Evolutionary conservation across 2,329 filamentous ascomycete genomes (phyloP), one percentile per base, ranked within the genome.

Genomic region (Talaromyces sp.): DNA sequence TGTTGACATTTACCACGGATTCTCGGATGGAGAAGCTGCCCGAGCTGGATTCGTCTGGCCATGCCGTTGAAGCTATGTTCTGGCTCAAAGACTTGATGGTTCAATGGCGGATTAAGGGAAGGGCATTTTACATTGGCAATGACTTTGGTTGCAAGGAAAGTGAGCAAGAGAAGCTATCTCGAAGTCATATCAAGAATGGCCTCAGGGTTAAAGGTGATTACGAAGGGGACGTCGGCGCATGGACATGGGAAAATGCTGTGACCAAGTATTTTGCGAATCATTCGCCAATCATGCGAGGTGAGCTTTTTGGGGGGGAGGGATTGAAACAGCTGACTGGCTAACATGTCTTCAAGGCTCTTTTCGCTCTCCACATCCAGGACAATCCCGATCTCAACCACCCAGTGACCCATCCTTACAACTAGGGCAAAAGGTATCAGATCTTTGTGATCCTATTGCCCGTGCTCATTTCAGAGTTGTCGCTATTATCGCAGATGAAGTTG

Each of bases 231-330:
- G 13, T 40, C 1, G 41, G 68, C 14, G 73, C 77, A 1, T 96
- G 91, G 90, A 88, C 83, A 61, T 97, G 91, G 87, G 76, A 77
- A 42, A 87, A 79, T 57, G 91, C 96, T 74, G 72, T 97, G 33
- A 91, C 89, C 46, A 89, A 84, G 44, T 90, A 94, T 70, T 97
- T 97, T 82, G 93, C 91, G 17, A 97, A 97, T 71, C 75, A 94
- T 63, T 87, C 84, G 61, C 93, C 93, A 6, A 77, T 79, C 1
- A 91, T 96, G 86, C 82, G 92, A 76, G 84, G 84, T 84, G 69
- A 46, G 22, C 39, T 24, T 14, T 27, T 29, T 16, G 17, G 10
- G 30, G 3, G 41, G 56, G 3, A 17, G 29, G 14, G n/a, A n/a
- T n/a, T n/a, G n/a, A n/a, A n/a, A n/a, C n/a, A n/a, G n/a, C n/a